Evolutionary conservation across 192 early-diverging fungal genomes (phyloP).

Genomic region (Rhizoclosmatium globosum): DNA sequence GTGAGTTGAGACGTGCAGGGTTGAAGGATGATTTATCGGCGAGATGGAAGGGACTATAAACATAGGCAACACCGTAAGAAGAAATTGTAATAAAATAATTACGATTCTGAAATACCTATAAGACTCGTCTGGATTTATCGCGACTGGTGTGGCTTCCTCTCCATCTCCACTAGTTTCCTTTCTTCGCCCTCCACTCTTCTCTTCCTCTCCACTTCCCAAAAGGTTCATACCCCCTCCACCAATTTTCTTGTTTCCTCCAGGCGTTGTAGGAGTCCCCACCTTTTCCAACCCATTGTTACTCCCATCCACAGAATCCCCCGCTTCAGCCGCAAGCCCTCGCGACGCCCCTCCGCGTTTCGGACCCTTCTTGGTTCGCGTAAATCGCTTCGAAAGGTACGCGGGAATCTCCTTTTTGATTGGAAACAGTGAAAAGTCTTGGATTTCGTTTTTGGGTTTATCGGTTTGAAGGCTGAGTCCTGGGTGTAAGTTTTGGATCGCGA

Average conservation of each 20-base stretch:
- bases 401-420: conserved; percentile 18
- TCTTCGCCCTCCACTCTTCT: background rate
- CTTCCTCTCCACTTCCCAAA: background rate
- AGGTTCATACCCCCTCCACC: background rate
- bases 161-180: background rate
- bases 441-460: background rate
- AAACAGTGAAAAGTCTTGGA: conserved; percentile 4
- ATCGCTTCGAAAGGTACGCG: conserved; percentile 15
- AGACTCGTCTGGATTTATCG: conserved; percentile 35
- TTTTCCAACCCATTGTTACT: background rate
- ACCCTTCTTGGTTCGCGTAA: background rate
- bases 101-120: background rate
- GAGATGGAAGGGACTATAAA: conserved; percentile 56
- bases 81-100: conserved; percentile 12
- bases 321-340: background rate
- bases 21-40: conserved; percentile 45
- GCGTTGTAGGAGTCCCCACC: background rate
- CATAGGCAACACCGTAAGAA: background rate
- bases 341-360: background rate
- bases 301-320: background rate
- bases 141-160: background rate
- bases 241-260: background rate
- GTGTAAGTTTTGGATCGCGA: background rate
- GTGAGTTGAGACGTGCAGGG: conserved; percentile 26
- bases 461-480: background rate